Evolutionary conservation across 257 asterid genomes (phyloP), one percentile per base, ranked within the genome.

Genomic region (Plantago major): DNA sequence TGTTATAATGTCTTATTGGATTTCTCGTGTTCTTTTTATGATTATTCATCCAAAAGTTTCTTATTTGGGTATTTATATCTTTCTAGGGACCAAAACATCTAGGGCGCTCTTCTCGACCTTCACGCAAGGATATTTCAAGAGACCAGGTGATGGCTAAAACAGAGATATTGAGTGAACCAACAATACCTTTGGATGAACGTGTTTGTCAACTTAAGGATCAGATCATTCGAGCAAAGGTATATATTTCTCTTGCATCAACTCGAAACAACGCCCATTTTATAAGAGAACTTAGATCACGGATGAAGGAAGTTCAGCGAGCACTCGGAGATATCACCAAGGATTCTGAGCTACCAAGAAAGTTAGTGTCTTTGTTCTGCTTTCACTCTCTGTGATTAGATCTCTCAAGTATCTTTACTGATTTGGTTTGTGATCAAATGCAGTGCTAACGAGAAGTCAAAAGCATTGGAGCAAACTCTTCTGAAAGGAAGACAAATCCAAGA

Each of bases 331-430:
- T 81, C 16, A 66, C 72, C 67, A 72, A 58, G 52, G 90, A 83
- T 70, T 80, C 90, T 42, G 83, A 83, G 62, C 74, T 83, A 46
- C 80, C 87, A 56, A 80, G 60, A 66, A 83, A 66, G 90, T 83
- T 18, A 71, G 82, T 10, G 37, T 42, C 18, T 18, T 47, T n/a
- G 38, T 37, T 16, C 47, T 59, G 37, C 26, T 22, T 56, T 69
- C 30, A 0, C 30, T 57, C 18, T 44, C 47, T 42, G 43, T 1
- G 44, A 54, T 51, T 52, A 40, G 12, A 14, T 43, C 7, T 30
- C 17, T 11, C 15, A 33, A 33, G 8, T 46, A n/a, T 33, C 37
- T 15, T 48, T 67, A 22, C 26, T 22, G 19, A 37, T 58, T 17
- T 18, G 42, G 59, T 57, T 66, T 52, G 48, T 56, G 50, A 52